Conservation (phyloP, 2,329 filamentous ascomycete species). For the Cordyceps cicadae region DNA sequence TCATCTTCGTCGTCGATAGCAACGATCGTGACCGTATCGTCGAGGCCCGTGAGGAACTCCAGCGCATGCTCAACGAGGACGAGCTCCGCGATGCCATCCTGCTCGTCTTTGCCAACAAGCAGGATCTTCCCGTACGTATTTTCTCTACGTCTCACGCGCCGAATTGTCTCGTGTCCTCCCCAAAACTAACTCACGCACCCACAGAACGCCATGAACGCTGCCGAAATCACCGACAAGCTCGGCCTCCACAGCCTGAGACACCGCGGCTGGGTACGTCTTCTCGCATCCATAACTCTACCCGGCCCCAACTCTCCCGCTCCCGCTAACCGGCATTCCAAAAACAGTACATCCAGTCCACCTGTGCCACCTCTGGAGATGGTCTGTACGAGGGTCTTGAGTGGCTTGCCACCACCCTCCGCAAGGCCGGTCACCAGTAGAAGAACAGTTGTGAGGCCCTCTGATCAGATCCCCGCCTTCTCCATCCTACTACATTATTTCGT, state of each 20-base stretch:
- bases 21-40: conserved; percentile 98
- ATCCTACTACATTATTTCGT: conserved; percentile 33
- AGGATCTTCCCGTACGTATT: conserved; percentile 85
- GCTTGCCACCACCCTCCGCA: conserved; percentile 76
- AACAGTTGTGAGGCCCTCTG: conserved; percentile 23
- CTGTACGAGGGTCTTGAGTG: conserved; percentile 98
- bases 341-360: conserved; percentile 98
- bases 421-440: conserved; percentile 58
- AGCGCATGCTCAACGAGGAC: conserved; percentile 97
- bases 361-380: conserved; percentile 97
- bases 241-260: conserved; percentile 98
- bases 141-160: conserved; percentile 2
- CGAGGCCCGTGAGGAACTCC: conserved; percentile 91
- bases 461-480: conserved; percentile 24
- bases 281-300: background rate
- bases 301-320: background rate
- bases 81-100: conserved; percentile 96
- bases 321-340: conserved; percentile 14
- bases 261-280: conserved; percentile 84
- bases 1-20: conserved; percentile 99
- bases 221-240: conserved; percentile 99
- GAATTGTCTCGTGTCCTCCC: conserved; percentile 2
- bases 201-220: conserved; percentile 98
- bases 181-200: conserved; percentile 15
- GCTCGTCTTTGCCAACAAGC: conserved; percentile 99